Conservation (phyloP, 805 yeast species). For the Lachancea mirantina region DNA sequence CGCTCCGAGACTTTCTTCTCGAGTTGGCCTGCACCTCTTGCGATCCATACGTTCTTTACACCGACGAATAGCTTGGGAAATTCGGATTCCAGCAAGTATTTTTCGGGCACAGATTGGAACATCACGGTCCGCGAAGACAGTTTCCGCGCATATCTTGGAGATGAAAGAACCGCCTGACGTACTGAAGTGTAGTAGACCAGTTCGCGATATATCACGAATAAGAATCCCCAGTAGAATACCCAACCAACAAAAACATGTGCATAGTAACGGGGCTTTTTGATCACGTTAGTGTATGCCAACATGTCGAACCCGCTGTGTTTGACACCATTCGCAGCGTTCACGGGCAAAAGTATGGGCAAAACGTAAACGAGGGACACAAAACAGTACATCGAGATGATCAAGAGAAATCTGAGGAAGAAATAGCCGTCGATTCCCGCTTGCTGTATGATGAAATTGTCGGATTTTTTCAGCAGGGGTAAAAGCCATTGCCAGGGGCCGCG, state of each 20-base stretch:
- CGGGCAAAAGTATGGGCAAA: conserved; percentile 70
- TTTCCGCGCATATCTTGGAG: conserved; percentile 72
- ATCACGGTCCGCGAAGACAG: conserved; percentile 75
- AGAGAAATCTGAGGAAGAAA: conserved; percentile 74
- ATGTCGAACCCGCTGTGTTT: conserved; percentile 63
- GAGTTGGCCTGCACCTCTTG: conserved; percentile 54
- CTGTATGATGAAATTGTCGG: conserved; percentile 68
- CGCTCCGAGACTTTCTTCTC: conserved; percentile 53
- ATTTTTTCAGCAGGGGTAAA: conserved; percentile 50
- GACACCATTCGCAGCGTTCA: conserved; percentile 66
- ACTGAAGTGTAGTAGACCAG: conserved; percentile 67
- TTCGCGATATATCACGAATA: conserved; percentile 78
- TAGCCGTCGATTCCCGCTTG: conserved; percentile 95
- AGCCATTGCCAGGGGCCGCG: conserved; percentile 68
- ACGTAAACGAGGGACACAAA: conserved; percentile 48
- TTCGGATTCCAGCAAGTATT: conserved; percentile 62
- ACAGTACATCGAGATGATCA: conserved; percentile 46
- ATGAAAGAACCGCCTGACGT: conserved; percentile 68
- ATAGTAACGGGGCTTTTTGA: conserved; percentile 45
- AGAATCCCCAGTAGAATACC: conserved; percentile 62
- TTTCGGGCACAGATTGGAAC: conserved; percentile 76
- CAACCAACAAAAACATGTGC: conserved; percentile 82
- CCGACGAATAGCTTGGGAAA: conserved; percentile 73
- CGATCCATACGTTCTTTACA: conserved; percentile 73
- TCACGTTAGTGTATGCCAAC: conserved; percentile 70